Percentiles rank a stretch among this genome's conserved stretches.
Conservation (phyloP, 2,329 filamentous ascomycete species). For the Calonectria ilicicola region DNA sequence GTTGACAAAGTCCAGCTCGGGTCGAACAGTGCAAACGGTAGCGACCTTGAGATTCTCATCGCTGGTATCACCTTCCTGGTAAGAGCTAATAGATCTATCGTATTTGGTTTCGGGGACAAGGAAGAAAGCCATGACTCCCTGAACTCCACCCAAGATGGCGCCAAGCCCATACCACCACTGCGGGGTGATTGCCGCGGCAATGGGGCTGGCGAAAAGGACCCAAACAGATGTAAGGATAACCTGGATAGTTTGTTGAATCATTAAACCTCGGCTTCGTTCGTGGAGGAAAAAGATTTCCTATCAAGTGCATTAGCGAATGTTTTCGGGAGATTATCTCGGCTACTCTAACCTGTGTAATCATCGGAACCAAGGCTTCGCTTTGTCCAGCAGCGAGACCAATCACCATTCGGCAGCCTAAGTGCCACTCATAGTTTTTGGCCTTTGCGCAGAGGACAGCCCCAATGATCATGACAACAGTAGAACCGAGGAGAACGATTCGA, state of each 20-base stretch:
- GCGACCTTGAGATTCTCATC: background rate
- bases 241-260: constrained; percentile 38
- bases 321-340: background rate
- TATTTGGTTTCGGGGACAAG: constrained; percentile 23
- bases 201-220: constrained; percentile 23
- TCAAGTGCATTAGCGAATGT: background rate
- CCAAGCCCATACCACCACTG: constrained; percentile 25
- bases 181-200: constrained; percentile 22
- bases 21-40: constrained; percentile 28
- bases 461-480: constrained; percentile 35
- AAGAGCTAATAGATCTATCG: constrained; percentile 6
- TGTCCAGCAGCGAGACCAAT: constrained; percentile 35
- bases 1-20: constrained; percentile 35
- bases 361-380: constrained; percentile 29
- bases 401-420: constrained; percentile 30
- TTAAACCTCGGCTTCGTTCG: constrained; percentile 33
- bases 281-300: constrained; percentile 39
- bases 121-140: constrained; percentile 20
- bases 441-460: constrained; percentile 32
- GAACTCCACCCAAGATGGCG: constrained; percentile 5
- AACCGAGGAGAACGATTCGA: constrained; percentile 34
- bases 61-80: background rate
- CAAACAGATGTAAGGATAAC: constrained; percentile 30
- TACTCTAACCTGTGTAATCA: constrained; percentile 22
- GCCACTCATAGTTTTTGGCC: constrained; percentile 36